Evolutionary conservation across 331 rosid species (phyloP), one percentile per base, ranked within the genome.

Genomic region (Malus hybrid): DNA sequence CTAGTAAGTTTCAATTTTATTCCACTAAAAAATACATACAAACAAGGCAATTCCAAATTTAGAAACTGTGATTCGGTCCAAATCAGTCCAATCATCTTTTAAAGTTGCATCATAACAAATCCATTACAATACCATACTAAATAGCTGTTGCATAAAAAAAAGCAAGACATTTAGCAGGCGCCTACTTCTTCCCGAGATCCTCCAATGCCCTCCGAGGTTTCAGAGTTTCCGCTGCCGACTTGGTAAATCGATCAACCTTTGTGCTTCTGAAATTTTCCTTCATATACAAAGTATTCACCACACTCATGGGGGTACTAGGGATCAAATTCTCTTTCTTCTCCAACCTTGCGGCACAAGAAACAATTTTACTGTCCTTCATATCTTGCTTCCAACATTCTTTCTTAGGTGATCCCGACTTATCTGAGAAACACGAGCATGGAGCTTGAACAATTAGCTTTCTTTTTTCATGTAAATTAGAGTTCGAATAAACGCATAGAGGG

Each of bases 151-250:
- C 24, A 24, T 24, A 24, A 24, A 24, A 24, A 24, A 24, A 31
- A 42, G 48, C 48, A 42, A 42, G 48, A 42, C 14, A 42, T 11
- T 3, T 7, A 50, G 20, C 7, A 52, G 14, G 14, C 39, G 14
- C 39, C 81, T 81, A 78, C 15, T 83, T 80, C 65, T 86, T 78
- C 7, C 71, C 81, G 64, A 88, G 84, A 80, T 86, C 82, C 65
- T 75, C 80, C 63, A 86, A 74, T 24, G 89, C 82, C 24, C 73
- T 81, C 73, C 93, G 84, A 76, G 73, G 79, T 8, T 75, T 39
- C 44, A 80, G 65, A 72, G 78, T 62, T 62, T 55, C 85, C 57
- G 28, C 77, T 44, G 81, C 73, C 31, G 75, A 50, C 24, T 39
- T 52, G n/a, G 75, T 61, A 71, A 59, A 32, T 42, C 73, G 77